phyloP scores from a whole-genome alignment of 2,329 filamentous ascomycete species.

The Magnaporthiopsis poae region DNA sequence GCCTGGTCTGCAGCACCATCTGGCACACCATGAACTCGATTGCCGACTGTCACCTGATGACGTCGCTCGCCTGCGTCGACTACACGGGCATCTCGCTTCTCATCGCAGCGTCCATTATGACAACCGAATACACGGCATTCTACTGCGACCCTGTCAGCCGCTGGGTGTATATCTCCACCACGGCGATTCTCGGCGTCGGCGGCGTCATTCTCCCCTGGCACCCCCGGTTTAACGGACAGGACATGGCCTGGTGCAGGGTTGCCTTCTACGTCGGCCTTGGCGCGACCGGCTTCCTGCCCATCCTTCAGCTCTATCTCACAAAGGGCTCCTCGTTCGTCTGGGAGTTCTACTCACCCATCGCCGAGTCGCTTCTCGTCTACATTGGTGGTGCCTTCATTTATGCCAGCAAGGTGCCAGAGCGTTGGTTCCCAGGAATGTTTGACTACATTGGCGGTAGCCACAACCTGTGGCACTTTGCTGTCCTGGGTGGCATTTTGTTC shows the following conservation, averaged over 20 bases:
- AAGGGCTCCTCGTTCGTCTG: conserved; percentile 72
- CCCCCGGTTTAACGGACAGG: conserved; percentile 79
- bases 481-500: conserved; percentile 90
- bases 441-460: conserved; percentile 93
- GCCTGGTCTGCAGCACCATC: conserved; percentile 84
- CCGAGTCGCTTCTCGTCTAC: conserved; percentile 81
- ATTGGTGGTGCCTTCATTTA: conserved; percentile 76
- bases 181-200: conserved; percentile 68
- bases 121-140: conserved; percentile 95
- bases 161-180: conserved; percentile 75
- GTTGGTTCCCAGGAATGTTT: conserved; percentile 85
- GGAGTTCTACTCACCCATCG: conserved; percentile 79
- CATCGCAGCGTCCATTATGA: conserved; percentile 93
- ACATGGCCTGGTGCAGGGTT: conserved; percentile 89
- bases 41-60: conserved; percentile 77
- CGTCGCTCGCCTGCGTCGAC: conserved; percentile 93
- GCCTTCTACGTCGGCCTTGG: conserved; percentile 83
- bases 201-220: conserved; percentile 94
- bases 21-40: conserved; percentile 99
- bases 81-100: conserved; percentile 95
- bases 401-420: conserved; percentile 82
- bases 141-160: conserved; percentile 89
- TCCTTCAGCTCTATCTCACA: conserved; percentile 70
- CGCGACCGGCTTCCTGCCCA: conserved; percentile 77
- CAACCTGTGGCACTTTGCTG: conserved; percentile 94